Percentiles rank a stretch among this genome's conserved stretches.
These are phyloP conservation scores for Cladophialophora chaetospira DNA, from an alignment of 2,329 filamentous ascomycete species.

Conservation along the genomic window DNA sequence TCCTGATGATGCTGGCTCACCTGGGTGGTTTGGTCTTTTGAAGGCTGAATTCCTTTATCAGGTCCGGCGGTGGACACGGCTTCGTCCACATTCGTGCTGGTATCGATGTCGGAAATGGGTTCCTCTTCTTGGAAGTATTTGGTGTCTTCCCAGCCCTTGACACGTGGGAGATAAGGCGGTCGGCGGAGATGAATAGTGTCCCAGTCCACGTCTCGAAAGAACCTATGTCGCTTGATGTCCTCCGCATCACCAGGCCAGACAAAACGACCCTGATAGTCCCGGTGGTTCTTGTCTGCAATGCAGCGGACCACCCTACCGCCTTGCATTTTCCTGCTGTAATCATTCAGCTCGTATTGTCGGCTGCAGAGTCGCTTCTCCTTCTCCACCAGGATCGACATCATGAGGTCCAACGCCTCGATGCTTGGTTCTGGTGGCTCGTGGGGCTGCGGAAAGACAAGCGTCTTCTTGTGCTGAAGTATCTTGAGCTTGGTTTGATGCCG, in stretches of 20 bases:
- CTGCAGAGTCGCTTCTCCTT: slow-evolving; percentile 77
- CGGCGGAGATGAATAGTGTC: slow-evolving; percentile 67
- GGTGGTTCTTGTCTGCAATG: slow-evolving; percentile 37
- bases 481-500: slow-evolving; percentile 82
- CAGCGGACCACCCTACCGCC: slow-evolving; percentile 29
- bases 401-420: slow-evolving; percentile 72
- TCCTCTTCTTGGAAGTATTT: slow-evolving; percentile 89
- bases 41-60: slow-evolving; percentile 4
- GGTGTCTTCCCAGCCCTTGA: slow-evolving; percentile 70
- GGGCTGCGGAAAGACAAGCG: slow-evolving; percentile 68
- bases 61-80: slow-evolving; percentile 43
- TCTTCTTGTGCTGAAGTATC: slow-evolving; percentile 72
- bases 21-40: slow-evolving; percentile 6
- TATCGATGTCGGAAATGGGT: slow-evolving; percentile 65
- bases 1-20: slow-evolving; percentile 32
- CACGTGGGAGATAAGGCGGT: slow-evolving; percentile 79
- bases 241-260: slow-evolving; percentile 83
- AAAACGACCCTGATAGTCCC: slow-evolving; percentile 56
- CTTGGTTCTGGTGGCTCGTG: slow-evolving; percentile 47
- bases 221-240: slow-evolving; percentile 86
- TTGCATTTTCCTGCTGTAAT: slow-evolving; percentile 43
- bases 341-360: slow-evolving; percentile 70
- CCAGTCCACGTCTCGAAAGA: slow-evolving; percentile 82
- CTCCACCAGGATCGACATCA: slow-evolving; percentile 70
- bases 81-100: slow-evolving; percentile 41